Base-by-base conservation (phyloP, 73 alveolate genomes). In the Loxodes magnus region DNA sequence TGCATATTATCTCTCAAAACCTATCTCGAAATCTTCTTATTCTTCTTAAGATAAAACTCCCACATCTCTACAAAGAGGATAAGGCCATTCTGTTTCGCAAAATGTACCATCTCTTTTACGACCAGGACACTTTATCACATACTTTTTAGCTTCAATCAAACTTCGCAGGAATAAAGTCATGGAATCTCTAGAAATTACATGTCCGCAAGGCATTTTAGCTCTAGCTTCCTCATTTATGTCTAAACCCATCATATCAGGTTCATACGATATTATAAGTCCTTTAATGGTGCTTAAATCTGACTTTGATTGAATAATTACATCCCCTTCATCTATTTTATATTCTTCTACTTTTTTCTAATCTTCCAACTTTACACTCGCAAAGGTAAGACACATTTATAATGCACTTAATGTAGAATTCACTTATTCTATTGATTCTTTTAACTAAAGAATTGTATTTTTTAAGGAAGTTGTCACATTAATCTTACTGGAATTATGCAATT, bases 161-260 rank as follows among this genome's bases (percentile, higher is more conserved):
- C 43, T 24, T 55, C 27, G 17, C 4, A 55, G 43, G 25, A 55
- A 37, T 3, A 5, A 19, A 3, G 68, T 55, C 68, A 55, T 55
- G 14, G 59, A 38, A 24, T 55, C 68, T 2, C 37, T 35, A 4
- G 68, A 55, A 3, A 55, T 55, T 2, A 55, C 68, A 37, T 55
- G 68, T 21, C 68, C 68, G 26, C 68, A 55, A 15, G 68, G 68
- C 68, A 55, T 55, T 30, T 55, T 38, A 3, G 68, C 68, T 37
- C 59, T 35, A 3, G 68, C 68, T 21, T 55, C 68, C 3, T 35
- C 4, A 5, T 24, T 4, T 24, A 38, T 56, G 26, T 55, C 68
- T 3, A 38, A 20, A 6, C 46, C 25, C 5, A 55, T 6, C 10
- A 33, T 35, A 20, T 55, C 68, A 4, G 58, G 59, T 25, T 55